Conservation (phyloP, 768 basidiomycete species). For the Pisolithus albus region DNA sequence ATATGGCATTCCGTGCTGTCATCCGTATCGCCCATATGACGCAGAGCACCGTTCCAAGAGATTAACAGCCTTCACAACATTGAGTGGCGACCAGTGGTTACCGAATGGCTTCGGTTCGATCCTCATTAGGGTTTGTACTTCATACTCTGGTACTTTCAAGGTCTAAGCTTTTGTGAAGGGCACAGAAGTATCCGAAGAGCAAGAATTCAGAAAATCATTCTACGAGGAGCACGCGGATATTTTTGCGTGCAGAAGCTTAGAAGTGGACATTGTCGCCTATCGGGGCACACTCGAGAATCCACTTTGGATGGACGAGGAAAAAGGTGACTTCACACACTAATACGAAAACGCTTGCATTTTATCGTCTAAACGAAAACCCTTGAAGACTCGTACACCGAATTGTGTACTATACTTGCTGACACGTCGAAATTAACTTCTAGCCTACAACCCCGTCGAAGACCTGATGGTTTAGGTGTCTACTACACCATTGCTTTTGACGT, state of each 20-base stretch:
- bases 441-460: neutral
- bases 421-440: neutral
- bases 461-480: slow-evolving; percentile 5
- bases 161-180: slow-evolving; percentile 12
- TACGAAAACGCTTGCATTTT: neutral
- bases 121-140: slow-evolving; percentile 27
- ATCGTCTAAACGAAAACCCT: neutral
- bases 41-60: slow-evolving; percentile 33
- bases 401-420: slow-evolving; percentile 4
- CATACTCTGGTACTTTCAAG: rapidly evolving
- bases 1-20: slow-evolving; percentile 29
- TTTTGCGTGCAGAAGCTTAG: neutral
- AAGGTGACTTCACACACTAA: neutral
- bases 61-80: neutral
- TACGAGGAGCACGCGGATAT: no score
- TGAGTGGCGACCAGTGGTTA: neutral
- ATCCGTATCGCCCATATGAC: slow-evolving; percentile 20
- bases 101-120: slow-evolving; percentile 33
- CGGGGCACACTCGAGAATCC: slow-evolving; percentile 3
- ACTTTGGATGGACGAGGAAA: slow-evolving; percentile 5
- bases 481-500: slow-evolving; percentile 25
- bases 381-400: slow-evolving; percentile 4
- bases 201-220: neutral
- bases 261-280: neutral
- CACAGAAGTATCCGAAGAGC: slow-evolving; percentile 4